Percentiles rank a stretch among this genome's conserved stretches.
phyloP scores from a whole-genome alignment of 768 basidiomycete genomes.

The Pulveroboletus ravenelii region DNA sequence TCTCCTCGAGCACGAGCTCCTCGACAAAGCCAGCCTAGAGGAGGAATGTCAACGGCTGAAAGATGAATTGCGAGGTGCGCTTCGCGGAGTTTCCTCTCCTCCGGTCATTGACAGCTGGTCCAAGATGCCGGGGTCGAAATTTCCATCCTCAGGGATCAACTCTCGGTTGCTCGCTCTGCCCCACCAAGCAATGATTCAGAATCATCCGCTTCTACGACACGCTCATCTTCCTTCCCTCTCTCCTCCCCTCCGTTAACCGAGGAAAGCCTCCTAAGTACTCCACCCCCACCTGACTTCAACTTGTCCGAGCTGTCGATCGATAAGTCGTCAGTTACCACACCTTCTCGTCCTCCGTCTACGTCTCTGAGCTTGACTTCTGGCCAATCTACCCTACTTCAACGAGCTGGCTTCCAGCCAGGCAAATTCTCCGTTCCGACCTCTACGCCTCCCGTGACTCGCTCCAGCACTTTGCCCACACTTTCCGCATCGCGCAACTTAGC shows the following conservation, averaged over 20 bases:
- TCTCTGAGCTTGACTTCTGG: conserved; percentile 33
- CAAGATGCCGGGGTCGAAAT: conserved; percentile 84
- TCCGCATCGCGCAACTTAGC: conserved; percentile 41
- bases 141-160: conserved; percentile 74
- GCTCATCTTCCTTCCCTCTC: conserved; percentile 34
- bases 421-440: conserved; percentile 38
- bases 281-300: conserved; percentile 57
- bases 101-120: conserved; percentile 13
- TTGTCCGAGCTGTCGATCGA: conserved; percentile 51
- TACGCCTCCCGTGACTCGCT: conserved; percentile 51
- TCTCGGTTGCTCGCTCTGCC: conserved; percentile 38
- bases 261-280: conserved; percentile 55
- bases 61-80: conserved; percentile 90
- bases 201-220: conserved; percentile 24
- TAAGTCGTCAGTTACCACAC: conserved; percentile 36
- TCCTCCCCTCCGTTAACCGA: conserved; percentile 31
- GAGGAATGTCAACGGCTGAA: conserved; percentile 87
- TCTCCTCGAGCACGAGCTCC: conserved; percentile 88
- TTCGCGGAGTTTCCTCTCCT: conserved; percentile 10
- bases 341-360: conserved; percentile 30
- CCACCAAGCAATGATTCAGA: conserved; percentile 26
- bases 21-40: conserved; percentile 86
- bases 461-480: conserved; percentile 52
- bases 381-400: conserved; percentile 47
- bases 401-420: conserved; percentile 44